Evolutionary conservation across 176 grass and related monocot species (phyloP).

Genomic region (Cenchrus purpureus): DNA sequence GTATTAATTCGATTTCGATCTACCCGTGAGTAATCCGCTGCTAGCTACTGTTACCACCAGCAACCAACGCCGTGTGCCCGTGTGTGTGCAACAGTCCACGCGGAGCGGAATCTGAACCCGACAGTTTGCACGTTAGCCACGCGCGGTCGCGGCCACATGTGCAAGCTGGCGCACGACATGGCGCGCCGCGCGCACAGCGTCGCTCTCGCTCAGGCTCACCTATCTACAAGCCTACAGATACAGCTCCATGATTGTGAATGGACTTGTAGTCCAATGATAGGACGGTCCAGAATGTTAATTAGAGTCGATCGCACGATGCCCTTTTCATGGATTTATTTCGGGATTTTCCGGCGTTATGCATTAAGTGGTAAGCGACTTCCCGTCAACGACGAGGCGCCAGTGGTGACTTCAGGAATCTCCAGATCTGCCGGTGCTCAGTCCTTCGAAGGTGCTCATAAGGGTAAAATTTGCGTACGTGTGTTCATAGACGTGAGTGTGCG

Average conservation of each 20-base stretch:
- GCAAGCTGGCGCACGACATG: not conserved
- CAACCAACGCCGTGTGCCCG: not conserved
- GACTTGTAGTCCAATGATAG: too few species aligned
- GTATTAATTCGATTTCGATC: not conserved
- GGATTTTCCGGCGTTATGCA: too few species aligned
- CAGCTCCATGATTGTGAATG: not conserved
- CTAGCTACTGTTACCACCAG: not conserved
- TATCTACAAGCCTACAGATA: not conserved
- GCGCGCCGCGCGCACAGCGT: slow-evolving; percentile 18
- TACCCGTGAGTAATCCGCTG: not conserved
- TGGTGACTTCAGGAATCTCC: too few species aligned
- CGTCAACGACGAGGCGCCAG: too few species aligned
- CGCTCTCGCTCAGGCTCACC: not conserved
- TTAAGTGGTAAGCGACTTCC: too few species aligned
- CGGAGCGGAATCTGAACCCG: not conserved
- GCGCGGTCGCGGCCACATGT: not conserved
- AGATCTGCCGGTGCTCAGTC: too few species aligned
- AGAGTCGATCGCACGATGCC: too few species aligned
- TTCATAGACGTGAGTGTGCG: too few species aligned
- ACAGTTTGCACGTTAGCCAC: not conserved
- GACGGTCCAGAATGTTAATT: too few species aligned
- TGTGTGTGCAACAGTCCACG: not conserved
- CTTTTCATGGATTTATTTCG: too few species aligned
- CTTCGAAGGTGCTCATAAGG: too few species aligned
- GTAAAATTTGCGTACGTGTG: too few species aligned